Evolutionary conservation across 768 basidiomycete genomes (phyloP).

Genomic region (Lactifluus echinatus): DNA sequence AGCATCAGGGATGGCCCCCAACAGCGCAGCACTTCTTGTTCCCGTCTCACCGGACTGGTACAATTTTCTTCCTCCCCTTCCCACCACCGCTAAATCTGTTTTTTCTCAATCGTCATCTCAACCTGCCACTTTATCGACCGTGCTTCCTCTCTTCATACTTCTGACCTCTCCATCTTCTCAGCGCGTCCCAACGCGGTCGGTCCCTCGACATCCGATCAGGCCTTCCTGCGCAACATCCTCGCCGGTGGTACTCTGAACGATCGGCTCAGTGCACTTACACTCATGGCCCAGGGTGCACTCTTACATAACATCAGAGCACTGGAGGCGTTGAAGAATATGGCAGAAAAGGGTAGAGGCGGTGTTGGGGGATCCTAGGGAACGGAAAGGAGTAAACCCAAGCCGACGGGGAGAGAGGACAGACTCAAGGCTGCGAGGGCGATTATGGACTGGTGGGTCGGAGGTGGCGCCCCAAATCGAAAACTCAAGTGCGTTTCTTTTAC

Average conservation of each 20-base stretch:
- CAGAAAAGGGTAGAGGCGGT: conserved; percentile 68
- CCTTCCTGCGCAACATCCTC: conserved; percentile 9
- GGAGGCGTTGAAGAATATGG: conserved; percentile 66
- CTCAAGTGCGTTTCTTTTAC: conserved; percentile 51
- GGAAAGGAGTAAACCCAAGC: conserved; percentile 7
- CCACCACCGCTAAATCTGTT: conserved; percentile 24
- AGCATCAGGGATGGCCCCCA: too few species aligned
- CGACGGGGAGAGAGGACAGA: conserved; percentile 74
- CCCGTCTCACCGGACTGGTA: conserved; percentile 54
- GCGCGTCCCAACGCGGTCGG: conserved; percentile 38
- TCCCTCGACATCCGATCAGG: conserved; percentile 1
- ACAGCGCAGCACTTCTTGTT: too few species aligned
- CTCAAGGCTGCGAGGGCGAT: conserved; percentile 85
- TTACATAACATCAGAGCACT: conserved; percentile 78
- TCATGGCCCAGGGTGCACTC: conserved; percentile 43
- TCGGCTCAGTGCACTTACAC: conserved; percentile 35
- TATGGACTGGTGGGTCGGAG: conserved; percentile 96
- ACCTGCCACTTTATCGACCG: conserved; percentile 37
- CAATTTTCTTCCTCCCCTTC: conserved; percentile 35
- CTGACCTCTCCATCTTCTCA: conserved; percentile 40
- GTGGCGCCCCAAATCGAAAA: conserved; percentile 82
- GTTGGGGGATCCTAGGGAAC: conserved; percentile 30
- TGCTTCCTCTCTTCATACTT: conserved; percentile 40
- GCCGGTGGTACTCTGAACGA: conserved; percentile 31
- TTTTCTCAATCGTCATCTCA: conserved; percentile 35